These are phyloP conservation scores for Xylariaceae sp. DNA, from an alignment of 2,329 filamentous ascomycete species.

Conservation along the genomic window DNA sequence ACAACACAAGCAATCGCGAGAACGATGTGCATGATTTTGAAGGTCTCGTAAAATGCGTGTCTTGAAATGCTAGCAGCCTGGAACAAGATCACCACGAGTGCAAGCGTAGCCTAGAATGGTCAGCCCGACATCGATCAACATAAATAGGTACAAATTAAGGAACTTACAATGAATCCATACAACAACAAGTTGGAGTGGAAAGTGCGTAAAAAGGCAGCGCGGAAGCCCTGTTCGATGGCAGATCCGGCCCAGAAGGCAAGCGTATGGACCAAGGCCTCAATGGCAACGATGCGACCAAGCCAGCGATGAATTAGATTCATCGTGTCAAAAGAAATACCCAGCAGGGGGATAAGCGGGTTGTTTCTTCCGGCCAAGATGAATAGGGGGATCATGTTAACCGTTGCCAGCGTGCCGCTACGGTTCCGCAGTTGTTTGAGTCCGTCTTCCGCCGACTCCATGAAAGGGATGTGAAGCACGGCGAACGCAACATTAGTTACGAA, in stretches of 20 bases:
- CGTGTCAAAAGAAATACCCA: conserved; percentile 73
- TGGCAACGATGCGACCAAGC: conserved; percentile 69
- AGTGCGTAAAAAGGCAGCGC: conserved; percentile 33
- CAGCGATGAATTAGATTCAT: conserved; percentile 79
- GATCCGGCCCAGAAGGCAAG: conserved; percentile 51
- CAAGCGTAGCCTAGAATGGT: conserved; percentile 46
- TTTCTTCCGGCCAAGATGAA: conserved; percentile 71
- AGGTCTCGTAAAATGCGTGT: conserved; percentile 75
- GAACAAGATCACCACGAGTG: conserved; percentile 58
- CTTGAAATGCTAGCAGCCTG: conserved; percentile 67
- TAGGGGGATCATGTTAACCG: conserved; percentile 73
- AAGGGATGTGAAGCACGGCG: conserved; percentile 63
- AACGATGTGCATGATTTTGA: conserved; percentile 66
- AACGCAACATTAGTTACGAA: conserved; percentile 71
- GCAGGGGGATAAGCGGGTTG: conserved; percentile 67
- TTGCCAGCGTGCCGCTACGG: conserved; percentile 63
- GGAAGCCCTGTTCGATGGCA: conserved; percentile 44
- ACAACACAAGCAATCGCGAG: conserved; percentile 55
- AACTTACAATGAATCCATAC: conserved; percentile 59
- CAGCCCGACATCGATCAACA: conserved; percentile 5
- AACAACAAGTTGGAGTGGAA: conserved; percentile 45
- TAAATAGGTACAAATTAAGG: background rate
- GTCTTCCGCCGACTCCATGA: conserved; percentile 40
- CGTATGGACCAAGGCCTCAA: conserved; percentile 64
- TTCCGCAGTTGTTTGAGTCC: conserved; percentile 54